Conservation (phyloP, 2,329 filamentous ascomycete species). For the Penicillium sp. region DNA sequence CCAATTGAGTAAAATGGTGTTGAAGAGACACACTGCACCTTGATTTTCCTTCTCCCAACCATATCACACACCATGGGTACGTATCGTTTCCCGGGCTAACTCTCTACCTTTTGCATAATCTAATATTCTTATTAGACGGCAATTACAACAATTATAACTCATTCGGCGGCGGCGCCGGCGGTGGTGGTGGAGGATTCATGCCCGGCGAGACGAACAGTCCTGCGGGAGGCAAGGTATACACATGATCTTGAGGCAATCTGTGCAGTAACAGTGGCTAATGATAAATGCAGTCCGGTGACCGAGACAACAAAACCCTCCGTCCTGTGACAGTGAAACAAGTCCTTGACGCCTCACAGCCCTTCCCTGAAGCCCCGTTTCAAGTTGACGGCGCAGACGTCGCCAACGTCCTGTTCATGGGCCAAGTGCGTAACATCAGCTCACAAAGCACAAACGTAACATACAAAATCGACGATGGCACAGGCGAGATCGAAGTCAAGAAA, state of each 20-base stretch:
- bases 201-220: conserved; percentile 52
- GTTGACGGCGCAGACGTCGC: conserved; percentile 75
- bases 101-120: neutral
- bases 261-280: neutral
- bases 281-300: conserved; percentile 45
- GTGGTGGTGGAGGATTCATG: conserved; percentile 63
- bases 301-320: conserved; percentile 76
- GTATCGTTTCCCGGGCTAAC: neutral
- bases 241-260: neutral
- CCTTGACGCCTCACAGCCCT: conserved; percentile 74
- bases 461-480: conserved; percentile 92
- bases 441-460: conserved; percentile 91
- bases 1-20: conserved; percentile 40
- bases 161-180: conserved; percentile 55
- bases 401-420: conserved; percentile 81
- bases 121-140: conserved; percentile 29
- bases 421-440: conserved; percentile 81
- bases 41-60: conserved; percentile 14
- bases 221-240: conserved; percentile 42
- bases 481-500: conserved; percentile 71
- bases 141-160: conserved; percentile 52
- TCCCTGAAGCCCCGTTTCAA: conserved; percentile 73
- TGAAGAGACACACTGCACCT: conserved; percentile 6
- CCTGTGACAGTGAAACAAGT: conserved; percentile 96
- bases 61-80: conserved; percentile 31